Conservation (phyloP, 2,329 filamentous ascomycete genomes). For the Monilinia aucupariae region DNA sequence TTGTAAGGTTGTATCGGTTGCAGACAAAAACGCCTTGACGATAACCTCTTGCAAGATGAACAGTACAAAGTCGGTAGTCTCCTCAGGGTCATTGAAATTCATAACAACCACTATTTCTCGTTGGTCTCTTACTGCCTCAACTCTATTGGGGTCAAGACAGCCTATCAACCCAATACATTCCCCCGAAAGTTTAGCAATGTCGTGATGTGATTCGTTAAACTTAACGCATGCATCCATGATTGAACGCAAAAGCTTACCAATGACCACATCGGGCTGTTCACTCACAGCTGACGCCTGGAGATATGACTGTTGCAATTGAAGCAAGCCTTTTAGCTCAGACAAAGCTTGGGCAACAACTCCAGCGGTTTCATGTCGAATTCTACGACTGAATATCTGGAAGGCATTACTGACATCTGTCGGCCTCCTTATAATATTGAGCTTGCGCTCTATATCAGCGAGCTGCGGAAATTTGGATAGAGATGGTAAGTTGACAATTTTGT, state of each 20-base stretch:
- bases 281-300: conserved; percentile 74
- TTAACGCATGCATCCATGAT: conserved; percentile 81
- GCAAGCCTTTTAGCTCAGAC: conserved; percentile 67
- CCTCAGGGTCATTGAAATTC: conserved; percentile 73
- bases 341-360: conserved; percentile 80
- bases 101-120: conserved; percentile 79
- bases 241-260: conserved; percentile 66
- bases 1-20: conserved; percentile 80
- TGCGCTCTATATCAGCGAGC: conserved; percentile 61
- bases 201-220: conserved; percentile 62
- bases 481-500: conserved; percentile 70
- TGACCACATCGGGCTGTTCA: conserved; percentile 73
- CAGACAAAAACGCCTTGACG: conserved; percentile 85
- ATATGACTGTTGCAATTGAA: conserved; percentile 68
- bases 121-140: conserved; percentile 73
- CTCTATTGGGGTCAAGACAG: conserved; percentile 82
- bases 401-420: conserved; percentile 61
- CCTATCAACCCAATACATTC: conserved; percentile 84
- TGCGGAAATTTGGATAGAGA: conserved; percentile 66
- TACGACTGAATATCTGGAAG: conserved; percentile 64
- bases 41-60: conserved; percentile 82
- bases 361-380: conserved; percentile 76
- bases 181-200: conserved; percentile 68
- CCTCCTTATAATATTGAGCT: conserved; percentile 59
- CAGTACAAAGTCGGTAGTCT: conserved; percentile 80